Evolutionary conservation across 2,329 filamentous ascomycete species (phyloP).

Genomic region (Pezicula rhizophila): DNA sequence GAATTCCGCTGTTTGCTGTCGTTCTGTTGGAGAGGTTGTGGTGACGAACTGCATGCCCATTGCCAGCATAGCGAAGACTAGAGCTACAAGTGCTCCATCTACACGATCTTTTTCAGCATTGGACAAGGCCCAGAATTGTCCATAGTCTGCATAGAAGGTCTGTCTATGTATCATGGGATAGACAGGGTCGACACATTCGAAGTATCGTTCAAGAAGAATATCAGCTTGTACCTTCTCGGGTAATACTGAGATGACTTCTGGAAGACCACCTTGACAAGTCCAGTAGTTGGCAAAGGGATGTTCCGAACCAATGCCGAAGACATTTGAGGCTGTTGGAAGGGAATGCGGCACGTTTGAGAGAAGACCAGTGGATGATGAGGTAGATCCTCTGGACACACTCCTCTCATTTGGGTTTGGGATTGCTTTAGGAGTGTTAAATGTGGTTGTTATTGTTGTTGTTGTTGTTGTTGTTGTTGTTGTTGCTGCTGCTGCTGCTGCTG

Average conservation of each 20-base stretch:
- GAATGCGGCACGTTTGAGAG: slow-evolving; percentile 71
- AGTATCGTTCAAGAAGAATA: slow-evolving; percentile 58
- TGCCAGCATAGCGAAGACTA: slow-evolving; percentile 73
- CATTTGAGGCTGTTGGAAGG: slow-evolving; percentile 63
- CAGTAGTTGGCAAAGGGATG: slow-evolving; percentile 81
- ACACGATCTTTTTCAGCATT: slow-evolving; percentile 50
- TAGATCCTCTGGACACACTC: slow-evolving; percentile 19
- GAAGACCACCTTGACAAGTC: slow-evolving; percentile 70
- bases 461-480: too few species aligned
- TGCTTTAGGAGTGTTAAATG: slow-evolving; percentile 18
- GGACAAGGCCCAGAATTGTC: slow-evolving; percentile 66
- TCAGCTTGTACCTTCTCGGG: slow-evolving; percentile 73
- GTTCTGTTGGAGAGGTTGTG: slow-evolving; percentile 47
- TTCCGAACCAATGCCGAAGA: slow-evolving; percentile 74
- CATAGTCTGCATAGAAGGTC: slow-evolving; percentile 72
- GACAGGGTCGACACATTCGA: slow-evolving; percentile 69
- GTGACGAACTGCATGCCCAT: slow-evolving; percentile 74
- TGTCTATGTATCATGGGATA: slow-evolving; percentile 75
- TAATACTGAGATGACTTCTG: slow-evolving; percentile 69
- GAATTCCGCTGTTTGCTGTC: slow-evolving; percentile 73
- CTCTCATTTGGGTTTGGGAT: slow-evolving; percentile 15
- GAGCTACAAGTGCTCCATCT: slow-evolving; percentile 64
- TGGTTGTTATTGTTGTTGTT: too few species aligned
- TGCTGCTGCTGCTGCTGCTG: too few species aligned
- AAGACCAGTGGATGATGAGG: slow-evolving; percentile 45